Evolutionary conservation across 257 asterid genomes (phyloP).

Genomic region (Capsicum rhomboideum): DNA sequence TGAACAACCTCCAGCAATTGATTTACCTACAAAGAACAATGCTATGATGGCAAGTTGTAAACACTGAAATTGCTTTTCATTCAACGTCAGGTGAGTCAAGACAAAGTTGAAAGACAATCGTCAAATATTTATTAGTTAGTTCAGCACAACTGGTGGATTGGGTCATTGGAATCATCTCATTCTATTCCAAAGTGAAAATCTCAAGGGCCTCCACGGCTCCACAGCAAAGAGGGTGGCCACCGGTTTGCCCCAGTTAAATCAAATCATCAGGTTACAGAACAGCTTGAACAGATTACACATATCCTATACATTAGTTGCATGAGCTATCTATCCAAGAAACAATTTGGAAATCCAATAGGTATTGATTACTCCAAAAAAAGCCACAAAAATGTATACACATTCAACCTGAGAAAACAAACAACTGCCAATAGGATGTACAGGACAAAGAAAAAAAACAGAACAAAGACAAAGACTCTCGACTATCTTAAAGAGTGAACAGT

Average conservation of each 20-base stretch:
- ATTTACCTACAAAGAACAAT: slow-evolving; percentile 57
- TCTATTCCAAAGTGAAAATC: background rate
- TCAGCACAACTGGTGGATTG: background rate
- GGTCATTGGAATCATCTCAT: background rate
- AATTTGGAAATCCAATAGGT: background rate
- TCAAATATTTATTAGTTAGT: too few species aligned
- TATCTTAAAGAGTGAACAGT: background rate
- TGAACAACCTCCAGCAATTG: slow-evolving; percentile 90
- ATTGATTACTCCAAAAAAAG: background rate
- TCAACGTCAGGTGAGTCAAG: too few species aligned
- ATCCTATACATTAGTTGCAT: background rate
- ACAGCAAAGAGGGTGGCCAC: background rate
- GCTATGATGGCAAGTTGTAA: background rate
- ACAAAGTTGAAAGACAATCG: too few species aligned
- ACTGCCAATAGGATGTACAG: background rate
- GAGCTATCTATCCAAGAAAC: background rate
- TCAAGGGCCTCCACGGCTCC: background rate
- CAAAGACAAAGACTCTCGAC: background rate
- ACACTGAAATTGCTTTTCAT: background rate
- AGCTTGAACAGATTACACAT: background rate
- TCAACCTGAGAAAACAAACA: background rate
- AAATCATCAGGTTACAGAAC: background rate
- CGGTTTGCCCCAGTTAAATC: background rate
- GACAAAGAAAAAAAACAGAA: background rate
- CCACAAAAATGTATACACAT: background rate